Base-by-base conservation (phyloP, 1,139 yeast genomes). In the Geotrichum cucujoidarum region DNA sequence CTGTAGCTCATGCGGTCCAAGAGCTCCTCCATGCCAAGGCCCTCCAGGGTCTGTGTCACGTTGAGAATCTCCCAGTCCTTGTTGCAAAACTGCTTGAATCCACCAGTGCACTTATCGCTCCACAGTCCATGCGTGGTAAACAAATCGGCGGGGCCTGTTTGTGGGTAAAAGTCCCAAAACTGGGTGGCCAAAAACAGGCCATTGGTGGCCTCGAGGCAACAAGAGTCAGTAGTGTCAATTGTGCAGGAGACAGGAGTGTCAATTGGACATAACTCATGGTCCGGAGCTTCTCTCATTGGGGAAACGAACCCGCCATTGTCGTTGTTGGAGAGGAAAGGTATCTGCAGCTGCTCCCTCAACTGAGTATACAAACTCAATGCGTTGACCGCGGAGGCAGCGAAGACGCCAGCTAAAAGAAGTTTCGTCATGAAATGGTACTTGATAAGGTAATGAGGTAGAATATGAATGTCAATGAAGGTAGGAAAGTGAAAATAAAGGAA, bases 131-230 rank as follows among this genome's bases (percentile, higher is more conserved):
- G 95, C 31, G 87, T 69, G 0, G 97, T 92, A 67, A 88, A 92
- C 53, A 79, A 71, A 55, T 88, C 83, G 42, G 76, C 72, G 0
- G 87, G 84, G 1, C 96, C 95, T 52, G 83, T 74, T 1, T 94
- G 81, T 0, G 97, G 97, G 52, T 72, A 71, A 61, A 85, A 87
- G 65, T 89, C 95, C 97, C 97, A 92, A 66, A 90, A 89, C 64
- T 92, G 97, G 0, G 97, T 87, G 60, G 82, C 86, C 43, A 90
- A 67, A 36, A 90, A 71, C 14, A 89, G 75, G 1, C 97, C 97
- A 30, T 94, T 92, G 2, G 95, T 95, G 43, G 80, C 76, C 62
- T 90, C 97, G 64, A 81, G 87, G 64, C 97, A 92, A 62, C 98
- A 92, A 1, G 80, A 64, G 74, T 69, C 60, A 8, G 36, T 44